Evolutionary conservation across 345 rosid genomes (phyloP).

Genomic region (Moricandia moricandioides): DNA sequence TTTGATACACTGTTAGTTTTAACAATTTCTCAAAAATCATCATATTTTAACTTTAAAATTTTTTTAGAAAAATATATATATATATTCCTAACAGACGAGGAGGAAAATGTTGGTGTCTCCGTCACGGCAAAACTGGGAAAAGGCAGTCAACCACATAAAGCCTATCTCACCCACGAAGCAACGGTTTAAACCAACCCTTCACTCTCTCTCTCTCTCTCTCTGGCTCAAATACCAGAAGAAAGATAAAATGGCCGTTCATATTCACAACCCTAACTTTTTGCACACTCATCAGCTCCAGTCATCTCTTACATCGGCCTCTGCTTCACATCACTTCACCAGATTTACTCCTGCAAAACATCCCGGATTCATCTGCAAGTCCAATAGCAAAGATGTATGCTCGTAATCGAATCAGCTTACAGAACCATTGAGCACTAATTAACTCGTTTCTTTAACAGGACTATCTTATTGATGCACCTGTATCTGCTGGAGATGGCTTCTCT

Average conservation of each 20-base stretch:
- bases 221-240: slow-evolving; percentile 8
- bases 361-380: slow-evolving; percentile 47
- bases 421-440: not conserved
- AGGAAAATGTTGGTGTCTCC: not conserved
- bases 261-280: slow-evolving; percentile 34
- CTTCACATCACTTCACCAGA: slow-evolving; percentile 11
- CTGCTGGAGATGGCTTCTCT: slow-evolving; percentile 92
- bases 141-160: slow-evolving; percentile 2
- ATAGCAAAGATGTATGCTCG: slow-evolving; percentile 43
- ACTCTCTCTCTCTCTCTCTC: not conserved
- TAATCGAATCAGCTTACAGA: not conserved
- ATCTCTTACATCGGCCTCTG: slow-evolving; percentile 16
- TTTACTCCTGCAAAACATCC: slow-evolving; percentile 31
- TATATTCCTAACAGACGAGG: not conserved
- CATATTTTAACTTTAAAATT: too few species aligned
- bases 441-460: slow-evolving; percentile 51
- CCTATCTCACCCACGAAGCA: slow-evolving; percentile 13
- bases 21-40: too few species aligned
- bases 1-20: too few species aligned
- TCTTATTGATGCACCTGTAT: slow-evolving; percentile 81
- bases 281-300: slow-evolving; percentile 33
- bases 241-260: slow-evolving; percentile 29
- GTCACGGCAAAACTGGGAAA: not conserved
- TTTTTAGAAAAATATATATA: too few species aligned
- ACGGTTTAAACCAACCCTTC: slow-evolving; percentile 32